Evolutionary conservation across 2,329 filamentous ascomycete genomes (phyloP).

Genomic region (Colletotrichum viniferum): DNA sequence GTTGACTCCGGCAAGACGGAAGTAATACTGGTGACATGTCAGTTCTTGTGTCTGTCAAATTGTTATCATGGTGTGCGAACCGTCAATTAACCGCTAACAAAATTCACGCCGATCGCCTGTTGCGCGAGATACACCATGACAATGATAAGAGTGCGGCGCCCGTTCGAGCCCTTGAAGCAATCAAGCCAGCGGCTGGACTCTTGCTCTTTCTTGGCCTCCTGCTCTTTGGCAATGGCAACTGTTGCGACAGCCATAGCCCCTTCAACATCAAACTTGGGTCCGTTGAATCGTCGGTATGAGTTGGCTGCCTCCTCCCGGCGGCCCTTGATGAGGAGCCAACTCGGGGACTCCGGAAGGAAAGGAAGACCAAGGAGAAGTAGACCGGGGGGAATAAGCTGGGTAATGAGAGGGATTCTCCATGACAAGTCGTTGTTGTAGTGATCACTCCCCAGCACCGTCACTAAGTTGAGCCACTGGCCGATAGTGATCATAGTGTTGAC

Average conservation of each 20-base stretch:
- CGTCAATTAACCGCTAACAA: conserved; percentile 32
- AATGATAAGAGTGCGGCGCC: conserved; percentile 32
- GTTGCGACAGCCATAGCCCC: conserved; percentile 24
- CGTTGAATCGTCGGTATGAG: conserved; percentile 28
- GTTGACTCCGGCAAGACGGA: conserved; percentile 30
- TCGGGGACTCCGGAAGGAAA: conserved; percentile 25
- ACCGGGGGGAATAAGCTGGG: conserved; percentile 30
- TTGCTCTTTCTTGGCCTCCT: conserved; percentile 26
- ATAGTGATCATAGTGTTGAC: conserved; percentile 37
- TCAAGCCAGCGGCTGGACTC: conserved; percentile 27
- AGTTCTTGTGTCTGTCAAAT: background rate
- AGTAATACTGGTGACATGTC: conserved; percentile 25
- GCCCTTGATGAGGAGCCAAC: conserved; percentile 24
- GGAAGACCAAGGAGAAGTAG: conserved; percentile 26
- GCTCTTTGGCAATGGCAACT: conserved; percentile 26
- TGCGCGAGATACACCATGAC: conserved; percentile 35
- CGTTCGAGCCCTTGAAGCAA: conserved; percentile 31
- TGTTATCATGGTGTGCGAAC: background rate
- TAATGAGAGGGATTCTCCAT: conserved; percentile 34
- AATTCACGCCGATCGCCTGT: conserved; percentile 33
- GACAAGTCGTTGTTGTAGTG: conserved; percentile 25
- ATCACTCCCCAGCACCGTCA: conserved; percentile 8
- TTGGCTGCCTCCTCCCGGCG: conserved; percentile 23
- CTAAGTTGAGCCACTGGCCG: conserved; percentile 26
- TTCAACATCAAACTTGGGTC: conserved; percentile 28